Evolutionary conservation across 2,329 filamentous ascomycete species (phyloP).

Genomic region (Rosellinia necatrix): DNA sequence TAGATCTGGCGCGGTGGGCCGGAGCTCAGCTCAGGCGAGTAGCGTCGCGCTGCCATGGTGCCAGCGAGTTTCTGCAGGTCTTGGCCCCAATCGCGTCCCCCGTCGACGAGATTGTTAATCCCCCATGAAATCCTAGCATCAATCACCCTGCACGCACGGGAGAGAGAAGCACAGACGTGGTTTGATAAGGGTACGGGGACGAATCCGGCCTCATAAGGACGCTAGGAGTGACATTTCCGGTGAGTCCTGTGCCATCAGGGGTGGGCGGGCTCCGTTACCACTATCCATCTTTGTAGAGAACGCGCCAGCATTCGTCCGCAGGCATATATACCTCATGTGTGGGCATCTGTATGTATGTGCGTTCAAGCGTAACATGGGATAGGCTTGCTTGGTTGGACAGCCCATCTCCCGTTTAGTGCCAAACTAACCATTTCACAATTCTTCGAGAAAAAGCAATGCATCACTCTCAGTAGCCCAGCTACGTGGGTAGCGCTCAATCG

Average conservation of each 20-base stretch:
- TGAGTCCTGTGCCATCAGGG: neutral
- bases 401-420: constrained; percentile 10
- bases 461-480: constrained; percentile 12
- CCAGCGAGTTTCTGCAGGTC: constrained; percentile 17
- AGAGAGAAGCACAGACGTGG: too few species aligned
- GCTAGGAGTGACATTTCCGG: neutral
- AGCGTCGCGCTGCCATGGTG: constrained; percentile 21
- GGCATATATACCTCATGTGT: neutral
- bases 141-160: constrained; percentile 13
- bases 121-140: constrained; percentile 12
- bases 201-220: too few species aligned
- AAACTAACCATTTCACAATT: constrained; percentile 19
- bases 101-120: constrained; percentile 3
- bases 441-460: constrained; percentile 20
- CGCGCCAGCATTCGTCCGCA: neutral
- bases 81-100: constrained; percentile 25
- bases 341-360: neutral
- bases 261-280: neutral
- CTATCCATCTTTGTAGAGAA: neutral
- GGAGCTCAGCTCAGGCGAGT: constrained; percentile 13
- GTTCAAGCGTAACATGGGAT: constrained; percentile 4
- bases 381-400: too few species aligned
- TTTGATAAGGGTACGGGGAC: constrained; percentile 17
- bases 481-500: constrained; percentile 12
- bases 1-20: constrained; percentile 5